Evolutionary conservation across 306 rosid genomes (phyloP).

Genomic region (Malus sieversii): DNA sequence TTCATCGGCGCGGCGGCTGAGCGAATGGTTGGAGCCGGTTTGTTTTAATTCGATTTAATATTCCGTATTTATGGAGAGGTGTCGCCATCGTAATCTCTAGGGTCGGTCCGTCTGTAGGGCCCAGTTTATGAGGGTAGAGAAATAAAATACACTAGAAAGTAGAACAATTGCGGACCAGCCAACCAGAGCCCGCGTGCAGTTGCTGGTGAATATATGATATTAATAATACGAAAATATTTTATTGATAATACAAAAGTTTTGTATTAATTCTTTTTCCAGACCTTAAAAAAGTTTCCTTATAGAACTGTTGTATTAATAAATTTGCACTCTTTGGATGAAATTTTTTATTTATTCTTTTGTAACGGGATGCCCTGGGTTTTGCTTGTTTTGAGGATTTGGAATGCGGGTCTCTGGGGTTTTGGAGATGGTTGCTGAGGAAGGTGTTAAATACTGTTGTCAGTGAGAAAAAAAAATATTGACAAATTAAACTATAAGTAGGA

Average conservation of each 20-base stretch:
- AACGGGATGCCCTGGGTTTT: not conserved
- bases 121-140: conserved; percentile 15
- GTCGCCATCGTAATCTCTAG: conserved; percentile 54
- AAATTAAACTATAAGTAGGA: too few relatives aligned
- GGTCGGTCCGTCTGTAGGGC: conserved; percentile 57
- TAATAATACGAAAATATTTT: not conserved
- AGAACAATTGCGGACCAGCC: conserved; percentile 44
- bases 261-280: conserved; percentile 2
- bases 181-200: conserved; percentile 62
- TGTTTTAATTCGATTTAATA: not conserved
- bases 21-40: not conserved
- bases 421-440: not conserved
- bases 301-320: conserved; percentile 23
- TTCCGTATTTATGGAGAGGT: conserved; percentile 50
- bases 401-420: not conserved
- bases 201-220: conserved; percentile 17
- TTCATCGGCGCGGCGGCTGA: not conserved
- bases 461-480: too few relatives aligned
- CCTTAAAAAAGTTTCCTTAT: conserved; percentile 20
- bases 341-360: not conserved
- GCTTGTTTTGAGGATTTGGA: not conserved
- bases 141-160: not conserved
- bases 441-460: too few relatives aligned
- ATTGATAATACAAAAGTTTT: not conserved
- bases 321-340: conserved; percentile 23